Conservation (phyloP, 1,139 yeast species). For the Candida neerlandica region DNA sequence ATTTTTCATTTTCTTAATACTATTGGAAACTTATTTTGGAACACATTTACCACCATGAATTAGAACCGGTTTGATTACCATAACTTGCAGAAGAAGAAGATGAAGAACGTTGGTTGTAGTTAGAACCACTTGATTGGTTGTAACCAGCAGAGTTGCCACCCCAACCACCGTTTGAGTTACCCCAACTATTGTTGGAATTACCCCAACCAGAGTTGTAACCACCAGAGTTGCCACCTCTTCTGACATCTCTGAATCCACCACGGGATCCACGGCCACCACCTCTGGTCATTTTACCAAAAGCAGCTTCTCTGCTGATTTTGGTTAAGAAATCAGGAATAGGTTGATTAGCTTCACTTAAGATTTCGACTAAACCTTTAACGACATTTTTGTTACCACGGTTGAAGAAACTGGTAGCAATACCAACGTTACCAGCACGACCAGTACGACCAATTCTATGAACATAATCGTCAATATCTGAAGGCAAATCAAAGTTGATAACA, state of each 20-base stretch:
- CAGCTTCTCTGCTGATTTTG: conserved; percentile 76
- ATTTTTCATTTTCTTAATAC: not conserved
- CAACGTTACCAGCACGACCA: conserved; percentile 99
- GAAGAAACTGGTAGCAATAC: conserved; percentile 97
- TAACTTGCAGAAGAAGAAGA: conserved; percentile 23
- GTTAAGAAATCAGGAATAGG: conserved; percentile 90
- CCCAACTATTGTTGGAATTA: conserved; percentile 32
- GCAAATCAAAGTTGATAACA: conserved; percentile 95
- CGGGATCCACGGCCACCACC: conserved; percentile 54
- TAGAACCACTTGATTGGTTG: conserved; percentile 18
- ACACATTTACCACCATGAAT: conserved; percentile 44
- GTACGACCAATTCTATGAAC: conserved; percentile 99
- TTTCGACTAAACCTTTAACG: conserved; percentile 83
- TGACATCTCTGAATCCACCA: conserved; percentile 62
- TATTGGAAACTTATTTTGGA: not conserved
- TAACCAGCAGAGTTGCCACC: conserved; percentile 15
- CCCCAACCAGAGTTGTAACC: conserved; percentile 29
- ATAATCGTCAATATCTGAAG: conserved; percentile 95
- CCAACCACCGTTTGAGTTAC: conserved; percentile 16
- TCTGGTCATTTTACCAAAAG: conserved; percentile 54
- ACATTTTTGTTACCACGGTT: conserved; percentile 93
- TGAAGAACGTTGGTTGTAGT: conserved; percentile 15
- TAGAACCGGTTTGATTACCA: conserved; percentile 37
- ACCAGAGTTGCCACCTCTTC: conserved; percentile 47
- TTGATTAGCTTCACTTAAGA: conserved; percentile 94